These are phyloP conservation scores for Apiospora aurea DNA, from an alignment of 2,329 filamentous ascomycete species.

Conservation along the genomic window DNA sequence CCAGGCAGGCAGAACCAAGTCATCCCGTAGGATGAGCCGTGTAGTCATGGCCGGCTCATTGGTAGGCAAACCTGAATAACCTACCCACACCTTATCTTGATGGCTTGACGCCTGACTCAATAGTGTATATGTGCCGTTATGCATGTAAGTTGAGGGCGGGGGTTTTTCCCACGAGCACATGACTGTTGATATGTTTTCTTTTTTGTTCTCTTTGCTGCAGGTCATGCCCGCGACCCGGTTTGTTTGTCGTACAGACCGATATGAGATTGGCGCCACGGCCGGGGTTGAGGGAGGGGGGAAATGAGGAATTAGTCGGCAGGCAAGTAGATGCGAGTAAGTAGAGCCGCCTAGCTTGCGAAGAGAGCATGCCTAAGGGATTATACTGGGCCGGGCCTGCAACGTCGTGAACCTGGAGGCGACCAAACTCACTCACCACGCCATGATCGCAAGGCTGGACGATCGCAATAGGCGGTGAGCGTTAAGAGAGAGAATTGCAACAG, in stretches of 20 bases:
- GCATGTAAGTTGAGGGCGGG: background rate
- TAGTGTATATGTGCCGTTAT: background rate
- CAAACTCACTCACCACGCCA: background rate
- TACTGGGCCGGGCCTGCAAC: background rate
- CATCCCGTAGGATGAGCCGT: background rate
- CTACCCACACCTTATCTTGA: background rate
- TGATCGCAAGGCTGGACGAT: background rate
- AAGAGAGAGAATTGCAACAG: background rate
- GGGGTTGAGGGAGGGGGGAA: background rate
- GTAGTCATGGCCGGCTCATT: background rate
- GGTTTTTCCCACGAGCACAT: background rate
- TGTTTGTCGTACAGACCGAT: background rate
- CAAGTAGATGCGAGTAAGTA: background rate
- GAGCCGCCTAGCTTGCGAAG: background rate
- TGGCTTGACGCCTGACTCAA: slow-evolving; percentile 14
- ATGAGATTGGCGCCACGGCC: background rate
- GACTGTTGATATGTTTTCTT: background rate
- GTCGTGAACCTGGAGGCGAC: background rate
- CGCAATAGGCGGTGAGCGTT: background rate
- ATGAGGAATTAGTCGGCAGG: background rate
- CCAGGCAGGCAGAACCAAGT: background rate
- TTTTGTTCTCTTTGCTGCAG: background rate
- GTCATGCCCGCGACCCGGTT: background rate
- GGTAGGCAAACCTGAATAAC: background rate
- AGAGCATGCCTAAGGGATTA: background rate